phyloP scores from a whole-genome alignment of 208 protist species.

The Trypanosoma brucei region DNA sequence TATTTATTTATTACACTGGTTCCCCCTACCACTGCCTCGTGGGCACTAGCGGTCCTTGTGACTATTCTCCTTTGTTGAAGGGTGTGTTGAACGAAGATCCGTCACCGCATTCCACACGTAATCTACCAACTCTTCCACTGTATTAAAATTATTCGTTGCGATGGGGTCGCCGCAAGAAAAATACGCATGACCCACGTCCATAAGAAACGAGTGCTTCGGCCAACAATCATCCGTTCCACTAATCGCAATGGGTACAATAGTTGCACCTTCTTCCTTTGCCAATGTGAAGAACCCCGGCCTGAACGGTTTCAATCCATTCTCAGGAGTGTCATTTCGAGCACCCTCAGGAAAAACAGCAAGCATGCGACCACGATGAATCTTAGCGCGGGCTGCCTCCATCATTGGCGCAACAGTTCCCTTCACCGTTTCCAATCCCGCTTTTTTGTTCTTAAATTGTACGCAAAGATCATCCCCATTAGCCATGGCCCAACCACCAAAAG shows the following conservation, averaged over 20 bases:
- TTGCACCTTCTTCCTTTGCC: conserved; percentile 67
- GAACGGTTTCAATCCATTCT: conserved; percentile 63
- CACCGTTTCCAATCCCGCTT: conserved; percentile 60
- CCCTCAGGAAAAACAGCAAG: conserved; percentile 87
- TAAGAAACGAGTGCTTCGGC: conserved; percentile 40
- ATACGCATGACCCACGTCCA: conserved; percentile 56
- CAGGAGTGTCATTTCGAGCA: conserved; percentile 59
- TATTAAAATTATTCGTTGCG: conserved; percentile 52
- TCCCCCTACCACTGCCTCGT: not conserved
- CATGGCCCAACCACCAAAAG: conserved; percentile 80
- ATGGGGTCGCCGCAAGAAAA: conserved; percentile 74
- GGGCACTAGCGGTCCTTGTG: not conserved
- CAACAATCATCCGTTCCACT: conserved; percentile 77
- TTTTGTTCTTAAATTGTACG: conserved; percentile 75
- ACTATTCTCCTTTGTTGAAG: conserved; percentile 15
- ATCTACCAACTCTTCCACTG: conserved; percentile 57
- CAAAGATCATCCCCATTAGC: conserved; percentile 70
- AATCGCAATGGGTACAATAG: conserved; percentile 76
- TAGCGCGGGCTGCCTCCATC: conserved; percentile 68
- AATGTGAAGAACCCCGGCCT: conserved; percentile 80
- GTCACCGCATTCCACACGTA: conserved; percentile 61
- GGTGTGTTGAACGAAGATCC: conserved; percentile 61
- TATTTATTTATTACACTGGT: no score
- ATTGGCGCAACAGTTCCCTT: conserved; percentile 75
- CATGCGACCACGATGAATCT: conserved; percentile 68